These are phyloP conservation scores for Coniosporium uncinatum DNA, from an alignment of 2,329 filamentous ascomycete genomes.

Conservation along the genomic window DNA sequence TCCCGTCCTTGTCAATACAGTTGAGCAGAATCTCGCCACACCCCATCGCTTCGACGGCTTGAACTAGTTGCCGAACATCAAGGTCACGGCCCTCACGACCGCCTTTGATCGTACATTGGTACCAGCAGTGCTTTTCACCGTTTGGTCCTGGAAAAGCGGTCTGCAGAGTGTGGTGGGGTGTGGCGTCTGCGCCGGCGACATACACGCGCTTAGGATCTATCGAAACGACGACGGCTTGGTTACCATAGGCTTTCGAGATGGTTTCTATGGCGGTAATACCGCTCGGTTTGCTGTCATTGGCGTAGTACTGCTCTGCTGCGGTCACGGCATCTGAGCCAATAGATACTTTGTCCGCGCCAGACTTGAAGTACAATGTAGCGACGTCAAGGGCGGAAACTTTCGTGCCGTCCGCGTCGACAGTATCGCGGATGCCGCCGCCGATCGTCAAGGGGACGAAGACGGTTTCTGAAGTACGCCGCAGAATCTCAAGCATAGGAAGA, in stretches of 20 bases:
- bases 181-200: conserved; percentile 62
- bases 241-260: conserved; percentile 90
- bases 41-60: conserved; percentile 93
- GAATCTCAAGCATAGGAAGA: conserved; percentile 91
- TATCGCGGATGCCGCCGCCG: conserved; percentile 92
- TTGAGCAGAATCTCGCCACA: conserved; percentile 93
- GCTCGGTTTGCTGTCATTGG: conserved; percentile 58
- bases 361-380: conserved; percentile 95
- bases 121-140: conserved; percentile 87
- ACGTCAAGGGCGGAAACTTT: conserved; percentile 88
- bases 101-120: conserved; percentile 95
- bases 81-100: conserved; percentile 92
- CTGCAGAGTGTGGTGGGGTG: conserved; percentile 68
- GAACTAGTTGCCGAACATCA: conserved; percentile 83
- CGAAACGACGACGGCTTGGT: conserved; percentile 94
- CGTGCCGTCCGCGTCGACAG: conserved; percentile 81
- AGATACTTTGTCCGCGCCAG: conserved; percentile 94
- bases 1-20: conserved; percentile 96
- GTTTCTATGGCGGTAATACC: conserved; percentile 93
- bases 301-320: conserved; percentile 89
- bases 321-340: conserved; percentile 94
- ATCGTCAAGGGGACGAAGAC: conserved; percentile 97
- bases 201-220: conserved; percentile 93
- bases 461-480: conserved; percentile 79
- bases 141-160: conserved; percentile 66